A percentile compares a stretch with the other conserved stretches of the same genome.
These are phyloP conservation scores for Coelastrella sp. DNA, from an alignment of 139 green algal genomes.

Conservation along the genomic window DNA sequence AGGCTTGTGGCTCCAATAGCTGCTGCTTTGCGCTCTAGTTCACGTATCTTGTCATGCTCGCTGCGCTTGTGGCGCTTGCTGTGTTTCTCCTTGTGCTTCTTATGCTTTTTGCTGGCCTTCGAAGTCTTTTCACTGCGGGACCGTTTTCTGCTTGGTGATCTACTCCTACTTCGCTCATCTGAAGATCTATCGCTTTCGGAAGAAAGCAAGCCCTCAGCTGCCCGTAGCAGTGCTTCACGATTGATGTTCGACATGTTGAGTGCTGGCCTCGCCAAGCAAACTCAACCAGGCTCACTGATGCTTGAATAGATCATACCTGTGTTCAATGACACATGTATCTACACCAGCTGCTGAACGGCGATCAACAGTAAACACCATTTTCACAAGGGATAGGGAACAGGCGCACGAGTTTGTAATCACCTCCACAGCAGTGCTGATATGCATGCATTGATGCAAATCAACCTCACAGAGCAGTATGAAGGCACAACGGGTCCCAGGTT, in stretches of 20 bases:
- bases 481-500: too few relatives aligned
- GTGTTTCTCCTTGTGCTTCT: slow-evolving; percentile 20
- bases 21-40: slow-evolving; percentile 12
- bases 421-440: too few relatives aligned
- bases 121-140: slow-evolving; percentile 9
- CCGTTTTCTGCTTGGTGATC: not conserved
- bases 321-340: too few relatives aligned
- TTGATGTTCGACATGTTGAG: slow-evolving; percentile 24
- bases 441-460: too few relatives aligned
- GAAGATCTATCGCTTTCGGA: not conserved
- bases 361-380: too few relatives aligned
- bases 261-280: not conserved
- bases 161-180: not conserved
- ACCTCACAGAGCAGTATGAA: too few relatives aligned
- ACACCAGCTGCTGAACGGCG: too few relatives aligned
- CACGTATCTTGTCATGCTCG: slow-evolving; percentile 42
- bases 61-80: slow-evolving; percentile 35
- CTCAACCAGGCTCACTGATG: too few relatives aligned
- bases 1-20: not conserved
- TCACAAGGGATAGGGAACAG: too few relatives aligned
- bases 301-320: too few relatives aligned
- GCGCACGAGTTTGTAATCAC: too few relatives aligned
- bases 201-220: slow-evolving; percentile 27
- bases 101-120: slow-evolving; percentile 20
- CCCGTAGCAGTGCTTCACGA: slow-evolving; percentile 15